Percentiles rank a stretch among this genome's conserved stretches.
phyloP scores from a whole-genome alignment of 23 red algal species.

The Cyanidioschyzon merolae region DNA sequence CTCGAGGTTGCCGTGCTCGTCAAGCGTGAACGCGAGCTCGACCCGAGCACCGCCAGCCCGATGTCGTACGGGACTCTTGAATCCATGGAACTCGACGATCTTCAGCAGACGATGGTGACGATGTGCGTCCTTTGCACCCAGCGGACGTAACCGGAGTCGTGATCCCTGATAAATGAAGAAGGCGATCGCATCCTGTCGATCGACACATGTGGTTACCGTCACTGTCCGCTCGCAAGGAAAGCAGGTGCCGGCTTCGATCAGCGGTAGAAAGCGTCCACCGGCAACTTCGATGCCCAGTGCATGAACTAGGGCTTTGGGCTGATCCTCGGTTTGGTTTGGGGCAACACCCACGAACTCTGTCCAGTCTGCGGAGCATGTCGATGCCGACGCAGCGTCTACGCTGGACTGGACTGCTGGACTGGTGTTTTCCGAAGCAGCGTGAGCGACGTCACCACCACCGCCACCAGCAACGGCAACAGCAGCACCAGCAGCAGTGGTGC shows the following conservation, averaged over 20 bases:
- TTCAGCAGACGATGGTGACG: slow-evolving; percentile 13
- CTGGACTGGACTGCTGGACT: no score
- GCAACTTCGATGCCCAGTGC: slow-evolving; percentile 8
- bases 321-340: not conserved
- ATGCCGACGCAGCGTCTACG: not conserved
- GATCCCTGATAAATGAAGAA: slow-evolving; percentile 13
- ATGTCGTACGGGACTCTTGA: not conserved
- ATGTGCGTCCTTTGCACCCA: slow-evolving; percentile 7
- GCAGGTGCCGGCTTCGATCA: slow-evolving; percentile 3
- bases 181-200: not conserved
- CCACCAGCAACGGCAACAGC: no score
- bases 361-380: not conserved
- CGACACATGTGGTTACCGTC: slow-evolving; percentile 1
- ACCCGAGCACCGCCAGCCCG: not conserved
- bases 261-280: slow-evolving; percentile 1
- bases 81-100: slow-evolving; percentile 1
- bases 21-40: slow-evolving; percentile 1
- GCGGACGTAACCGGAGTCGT: not conserved
- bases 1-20: slow-evolving; percentile 1
- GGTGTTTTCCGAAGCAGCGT: no score
- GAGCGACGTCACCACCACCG: no score
- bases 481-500: no score
- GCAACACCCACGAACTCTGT: not conserved
- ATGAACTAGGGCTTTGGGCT: not conserved
- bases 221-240: slow-evolving; percentile 4